Evolutionary conservation across 352 stramenopile species (phyloP), one percentile per base, ranked within the genome.

Genomic region (Pythium monospermum): DNA sequence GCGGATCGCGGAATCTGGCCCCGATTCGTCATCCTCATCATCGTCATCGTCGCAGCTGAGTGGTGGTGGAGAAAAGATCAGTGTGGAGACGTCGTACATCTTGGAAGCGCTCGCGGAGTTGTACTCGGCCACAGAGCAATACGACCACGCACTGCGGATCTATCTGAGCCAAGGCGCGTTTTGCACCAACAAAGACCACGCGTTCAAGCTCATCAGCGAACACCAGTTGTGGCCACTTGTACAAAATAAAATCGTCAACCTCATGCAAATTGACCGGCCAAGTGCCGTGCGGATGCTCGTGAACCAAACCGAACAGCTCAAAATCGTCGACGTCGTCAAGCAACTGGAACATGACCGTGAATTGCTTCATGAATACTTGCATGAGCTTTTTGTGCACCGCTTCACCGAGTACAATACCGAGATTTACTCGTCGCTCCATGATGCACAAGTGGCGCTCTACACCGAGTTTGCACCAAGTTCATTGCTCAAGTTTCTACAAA

Each of bases 141-240:
- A 84, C 40, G 83, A 93, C 15, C 68, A 93, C 47, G 83, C 83
- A 8, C 53, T 93, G 28, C 83, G 83, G 4, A 93, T 93, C 53
- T 93, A 93, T 51, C 42, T 93, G 37, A 91, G 76, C 58, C 83
- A 91, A 62, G 83, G 79, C 35, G 65, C 80, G n/a, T 83, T 84
- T 39, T 93, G 83, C 56, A 85, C 75, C 8, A 89, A 90, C 71
- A 93, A 93, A 57, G 83, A 91, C 28, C 76, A 87, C 35, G 83
- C 75, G 15, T 93, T 93, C 50, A 84, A 87, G 60, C 66, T 93
- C 38, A 91, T 93, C 62, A 75, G 65, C 0, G 83, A 93, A 46
- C 83, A 93, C 44, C 79, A 90, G 46, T 39, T 93, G 27, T 93
- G 83, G 83, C 60, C 74, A 5, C 61, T 90, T 4, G 79, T 93